Base-by-base conservation (phyloP, 352 stramenopile species). In the Globisporangium cystogenes region DNA sequence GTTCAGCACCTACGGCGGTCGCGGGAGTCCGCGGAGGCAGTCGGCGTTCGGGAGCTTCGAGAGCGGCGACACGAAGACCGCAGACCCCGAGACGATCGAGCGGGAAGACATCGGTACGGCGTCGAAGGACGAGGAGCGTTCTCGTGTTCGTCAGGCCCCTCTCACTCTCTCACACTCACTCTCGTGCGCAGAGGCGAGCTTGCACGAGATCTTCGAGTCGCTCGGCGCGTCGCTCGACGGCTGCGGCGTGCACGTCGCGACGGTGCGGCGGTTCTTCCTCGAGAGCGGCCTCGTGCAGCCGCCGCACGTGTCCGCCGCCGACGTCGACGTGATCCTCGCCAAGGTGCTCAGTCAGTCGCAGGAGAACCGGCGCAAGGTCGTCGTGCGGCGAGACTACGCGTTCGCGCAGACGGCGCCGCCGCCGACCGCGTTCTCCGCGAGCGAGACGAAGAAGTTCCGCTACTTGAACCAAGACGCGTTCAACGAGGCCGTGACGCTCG, bases 381-480 rank as follows among this genome's bases (percentile, higher is more conserved):
- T 80, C 20, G 56, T 68, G 5, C 76, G 78, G 0, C 88, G 88
- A 39, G 79, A 90, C 44, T 87, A 74, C 24, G 56, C 55, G 10
- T 76, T 77, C 40, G 58, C 62, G 6, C 51, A 65, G 7, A 44
- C 49, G 8, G 46, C 63, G 0, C 58, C 59, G 20, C 47, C 57
- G 0, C 45, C 27, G 42, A 49, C 24, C 40, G 46, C 11, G 47
- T 31, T 36, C 33, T 45, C 67, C 23, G 41, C 55, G 44, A 44
- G 24, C 20, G 72, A 86, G 18, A 60, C 53, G 21, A 76, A 72
- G 45, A 64, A 65, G 18, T 82, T 74, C 36, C 73, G 82, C 2
- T 90, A 82, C 44, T 92, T 92, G 49, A 76, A 74, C 41, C 66
- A 76, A 35, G 73, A 82, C 48, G 52, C 72, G 16, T 92, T 90